Conservation (phyloP, 1,284 basidiomycete species). For the Trichosporon ovoides region DNA sequence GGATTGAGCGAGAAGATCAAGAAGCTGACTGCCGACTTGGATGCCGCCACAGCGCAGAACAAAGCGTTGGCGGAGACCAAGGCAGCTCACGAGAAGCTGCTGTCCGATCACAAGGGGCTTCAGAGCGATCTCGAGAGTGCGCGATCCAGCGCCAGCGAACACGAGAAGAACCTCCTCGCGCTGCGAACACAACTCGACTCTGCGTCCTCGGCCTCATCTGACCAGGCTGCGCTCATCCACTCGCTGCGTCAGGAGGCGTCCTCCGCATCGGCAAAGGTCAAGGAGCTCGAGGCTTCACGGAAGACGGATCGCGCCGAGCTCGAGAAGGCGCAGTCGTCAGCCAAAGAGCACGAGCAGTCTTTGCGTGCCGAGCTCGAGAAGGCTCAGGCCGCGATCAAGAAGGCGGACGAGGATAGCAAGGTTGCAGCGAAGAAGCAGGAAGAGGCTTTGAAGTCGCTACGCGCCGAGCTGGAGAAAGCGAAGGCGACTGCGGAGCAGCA, state of each 20-base stretch:
- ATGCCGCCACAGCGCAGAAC: constrained; percentile 6
- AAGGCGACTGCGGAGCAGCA: constrained; percentile 6
- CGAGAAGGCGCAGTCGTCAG: not conserved
- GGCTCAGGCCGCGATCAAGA: not conserved
- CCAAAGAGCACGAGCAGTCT: not conserved
- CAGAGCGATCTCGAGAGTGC: constrained; percentile 3
- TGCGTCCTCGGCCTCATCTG: constrained; percentile 5
- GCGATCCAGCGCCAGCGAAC: not conserved
- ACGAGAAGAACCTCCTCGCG: constrained; percentile 11
- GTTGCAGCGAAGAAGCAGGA: not conserved
- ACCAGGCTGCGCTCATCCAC: constrained; percentile 7
- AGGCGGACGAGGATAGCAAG: not conserved
- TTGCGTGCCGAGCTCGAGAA: not conserved
- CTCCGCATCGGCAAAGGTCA: constrained; percentile 4
- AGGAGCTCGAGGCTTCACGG: constrained; percentile 7
- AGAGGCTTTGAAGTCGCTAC: constrained; percentile 7
- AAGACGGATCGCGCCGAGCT: not conserved
- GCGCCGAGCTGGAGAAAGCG: constrained; percentile 9
- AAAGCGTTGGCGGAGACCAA: constrained; percentile 8
- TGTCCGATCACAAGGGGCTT: constrained; percentile 14
- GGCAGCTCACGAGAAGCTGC: constrained; percentile 23
- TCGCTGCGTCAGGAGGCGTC: constrained; percentile 7
- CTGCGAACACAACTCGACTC: constrained; percentile 15
- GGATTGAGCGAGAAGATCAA: constrained; percentile 15
- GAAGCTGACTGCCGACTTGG: constrained; percentile 12